phyloP scores from a whole-genome alignment of 768 basidiomycete genomes.

The Mycena alexandri region DNA sequence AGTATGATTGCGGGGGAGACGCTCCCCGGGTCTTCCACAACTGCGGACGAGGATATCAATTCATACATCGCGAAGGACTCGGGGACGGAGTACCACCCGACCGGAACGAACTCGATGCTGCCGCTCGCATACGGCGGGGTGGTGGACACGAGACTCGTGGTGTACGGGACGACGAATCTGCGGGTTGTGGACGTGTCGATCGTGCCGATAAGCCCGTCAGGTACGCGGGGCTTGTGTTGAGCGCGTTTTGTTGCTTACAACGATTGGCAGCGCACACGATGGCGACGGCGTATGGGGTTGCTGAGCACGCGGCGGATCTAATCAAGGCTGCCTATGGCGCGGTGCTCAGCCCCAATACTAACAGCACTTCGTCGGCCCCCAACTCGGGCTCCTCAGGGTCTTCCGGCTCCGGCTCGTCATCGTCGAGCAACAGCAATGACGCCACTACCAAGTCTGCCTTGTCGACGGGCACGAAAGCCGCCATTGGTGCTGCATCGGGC shows the following conservation, averaged over 20 bases:
- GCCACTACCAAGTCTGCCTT: conserved; percentile 6
- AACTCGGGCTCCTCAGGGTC: background rate
- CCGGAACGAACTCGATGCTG: conserved; percentile 35
- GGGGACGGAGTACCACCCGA: conserved; percentile 32
- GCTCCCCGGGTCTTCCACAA: conserved; percentile 12
- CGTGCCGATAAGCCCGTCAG: conserved; percentile 34
- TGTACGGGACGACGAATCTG: conserved; percentile 61
- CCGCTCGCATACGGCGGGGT: conserved; percentile 45
- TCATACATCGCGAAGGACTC: conserved; percentile 26
- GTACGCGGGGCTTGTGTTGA: background rate
- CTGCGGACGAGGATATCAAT: conserved; percentile 29
- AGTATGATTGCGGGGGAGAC: conserved; percentile 26
- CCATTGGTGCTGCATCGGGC: conserved; percentile 27
- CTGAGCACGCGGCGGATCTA: conserved; percentile 38
- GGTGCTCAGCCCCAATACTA: background rate
- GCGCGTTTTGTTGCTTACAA: background rate
- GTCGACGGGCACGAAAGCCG: conserved; percentile 30
- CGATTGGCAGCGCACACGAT: conserved; percentile 33
- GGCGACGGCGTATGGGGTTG: conserved; percentile 40
- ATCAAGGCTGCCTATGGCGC: conserved; percentile 33
- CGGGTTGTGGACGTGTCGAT: conserved; percentile 50
- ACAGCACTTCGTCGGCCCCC: conserved; percentile 8
- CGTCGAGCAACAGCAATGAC: background rate
- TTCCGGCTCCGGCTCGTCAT: conserved; percentile 2
- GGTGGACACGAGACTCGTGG: conserved; percentile 55